These are phyloP conservation scores for Microcyclospora pomicola DNA, from an alignment of 2,329 filamentous ascomycete species.

Conservation along the genomic window DNA sequence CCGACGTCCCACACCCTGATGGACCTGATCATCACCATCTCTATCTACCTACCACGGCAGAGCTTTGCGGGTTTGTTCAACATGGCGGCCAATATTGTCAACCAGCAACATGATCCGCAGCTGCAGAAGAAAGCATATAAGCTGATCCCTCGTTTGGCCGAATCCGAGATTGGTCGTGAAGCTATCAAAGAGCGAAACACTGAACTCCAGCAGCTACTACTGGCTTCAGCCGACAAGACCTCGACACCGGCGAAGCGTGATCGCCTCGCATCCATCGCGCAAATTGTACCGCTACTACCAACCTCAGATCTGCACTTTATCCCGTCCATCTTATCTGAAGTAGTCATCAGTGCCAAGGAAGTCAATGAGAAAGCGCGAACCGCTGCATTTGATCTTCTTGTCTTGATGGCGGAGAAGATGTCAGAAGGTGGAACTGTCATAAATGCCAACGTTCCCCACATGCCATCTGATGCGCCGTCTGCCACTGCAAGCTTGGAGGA, in stretches of 20 bases:
- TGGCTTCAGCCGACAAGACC: slow-evolving; percentile 69
- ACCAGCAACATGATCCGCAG: slow-evolving; percentile 71
- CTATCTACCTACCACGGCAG: slow-evolving; percentile 76
- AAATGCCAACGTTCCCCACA: slow-evolving; percentile 74
- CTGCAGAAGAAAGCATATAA: slow-evolving; percentile 99
- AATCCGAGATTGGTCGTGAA: slow-evolving; percentile 61
- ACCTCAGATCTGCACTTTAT: slow-evolving; percentile 78
- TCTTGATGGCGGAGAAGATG: slow-evolving; percentile 78
- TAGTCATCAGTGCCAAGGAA: slow-evolving; percentile 93
- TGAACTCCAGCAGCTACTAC: slow-evolving; percentile 70
- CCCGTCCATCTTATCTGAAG: slow-evolving; percentile 77
- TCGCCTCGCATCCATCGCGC: slow-evolving; percentile 66
- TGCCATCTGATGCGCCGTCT: slow-evolving; percentile 62
- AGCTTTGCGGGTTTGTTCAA: slow-evolving; percentile 77
- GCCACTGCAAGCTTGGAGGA: slow-evolving; percentile 78
- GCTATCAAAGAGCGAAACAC: slow-evolving; percentile 61
- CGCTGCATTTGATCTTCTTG: slow-evolving; percentile 76
- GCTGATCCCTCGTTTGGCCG: slow-evolving; percentile 77
- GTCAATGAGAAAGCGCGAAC: slow-evolving; percentile 90
- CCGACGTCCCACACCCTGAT: slow-evolving; percentile 90
- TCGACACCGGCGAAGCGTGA: slow-evolving; percentile 77
- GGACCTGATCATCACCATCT: slow-evolving; percentile 93
- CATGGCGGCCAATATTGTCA: slow-evolving; percentile 71
- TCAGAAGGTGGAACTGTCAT: slow-evolving; percentile 61
- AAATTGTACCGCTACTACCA: slow-evolving; percentile 67